Evolutionary conservation across 768 basidiomycete species (phyloP), one percentile per base, ranked within the genome.

Genomic region (Lactifluus echinatus): DNA sequence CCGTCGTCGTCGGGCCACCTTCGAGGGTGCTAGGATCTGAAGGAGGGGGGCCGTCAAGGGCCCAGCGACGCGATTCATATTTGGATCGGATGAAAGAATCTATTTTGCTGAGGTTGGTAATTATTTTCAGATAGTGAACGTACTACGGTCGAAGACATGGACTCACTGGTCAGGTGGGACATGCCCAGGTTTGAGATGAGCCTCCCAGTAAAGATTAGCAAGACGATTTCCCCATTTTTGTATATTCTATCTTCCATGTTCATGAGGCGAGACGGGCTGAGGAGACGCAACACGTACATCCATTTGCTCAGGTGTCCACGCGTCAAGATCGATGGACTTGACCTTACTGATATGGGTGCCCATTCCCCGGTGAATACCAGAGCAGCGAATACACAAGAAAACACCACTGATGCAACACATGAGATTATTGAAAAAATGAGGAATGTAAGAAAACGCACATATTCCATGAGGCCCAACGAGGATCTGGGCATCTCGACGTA

Each of bases 251-350:
- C 37, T 43, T 39, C 28, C 19, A 43, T 29, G 19, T 43, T n/a
- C 28, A 45, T 19, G 24, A 40, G 37, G 10, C 15, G 47, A 45
- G 53, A 33, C 21, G 5, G 26, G 23, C 57, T 26, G 17, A 43
- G 39, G 24, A 55, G 17, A 47, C 40, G 15, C 17, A 42, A 48
- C 53, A 54, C 37, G 24, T 64, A 93, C 93, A 74, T 85, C 83
- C 88, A 99, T 94, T 73, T 99, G 95, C 61, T 97, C 93, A 2
- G 92, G 91, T 8, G 92, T 95, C 95, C 95, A 99, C 17, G 89
- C 82, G 66, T 99, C 95, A 53, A 99, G 83, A 73, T 99, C 95
- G 53, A 99, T 90, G 2, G 93, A 95, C 68, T 96, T 96, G 69
- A 99, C 89, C 68, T 88, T 90, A 73, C 89, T 90, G 70, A 98